Base-by-base conservation (phyloP, 352 stramenopile species). In the Phytophthora sojae region DNA sequence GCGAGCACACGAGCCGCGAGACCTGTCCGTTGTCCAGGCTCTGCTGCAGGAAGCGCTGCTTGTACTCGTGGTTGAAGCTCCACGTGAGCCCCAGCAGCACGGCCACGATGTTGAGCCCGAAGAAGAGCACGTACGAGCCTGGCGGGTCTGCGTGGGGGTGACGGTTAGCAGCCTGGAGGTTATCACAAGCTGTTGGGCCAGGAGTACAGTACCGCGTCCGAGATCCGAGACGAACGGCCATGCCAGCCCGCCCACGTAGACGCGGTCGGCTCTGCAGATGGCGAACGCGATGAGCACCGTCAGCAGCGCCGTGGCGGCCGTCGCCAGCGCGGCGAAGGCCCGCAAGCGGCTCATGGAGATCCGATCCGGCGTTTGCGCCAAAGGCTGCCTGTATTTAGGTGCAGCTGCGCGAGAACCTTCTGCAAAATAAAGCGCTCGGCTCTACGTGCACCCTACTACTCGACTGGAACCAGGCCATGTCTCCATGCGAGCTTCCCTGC, bases 161-260 rank as follows among this genome's bases (percentile, higher is more conserved):
- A n/a, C n/a, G n/a, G n/a, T n/a, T n/a, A n/a, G n/a, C n/a, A n/a
- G n/a, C n/a, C n/a, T n/a, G n/a, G n/a, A n/a, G n/a, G n/a, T n/a
- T n/a, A n/a, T n/a, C n/a, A n/a, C n/a, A n/a, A n/a, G n/a, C n/a
- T n/a, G n/a, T n/a, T n/a, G n/a, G n/a, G n/a, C n/a, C n/a, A n/a
- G n/a, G n/a, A n/a, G n/a, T 29, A 37, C 81, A 77, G 12, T 29
- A 84, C 82, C 81, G 44, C 83, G 81, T 1, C 80, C 78, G 23
- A 91, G 75, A 52, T 91, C 81, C 23, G 81, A 86, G 58, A 89
- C 59, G 69, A 86, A 91, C 4, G 83, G 81, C 83, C 83, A 91
- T 8, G 63, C 50, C 42, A 91, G 68, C 0, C 81, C 77, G 21
- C 83, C 83, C 49, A 88, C 61, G 62, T 88, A 91, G n/a, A 81